Evolutionary conservation across 805 yeast genomes (phyloP), one percentile per base, ranked within the genome.

Genomic region (Saturnispora sanitii): DNA sequence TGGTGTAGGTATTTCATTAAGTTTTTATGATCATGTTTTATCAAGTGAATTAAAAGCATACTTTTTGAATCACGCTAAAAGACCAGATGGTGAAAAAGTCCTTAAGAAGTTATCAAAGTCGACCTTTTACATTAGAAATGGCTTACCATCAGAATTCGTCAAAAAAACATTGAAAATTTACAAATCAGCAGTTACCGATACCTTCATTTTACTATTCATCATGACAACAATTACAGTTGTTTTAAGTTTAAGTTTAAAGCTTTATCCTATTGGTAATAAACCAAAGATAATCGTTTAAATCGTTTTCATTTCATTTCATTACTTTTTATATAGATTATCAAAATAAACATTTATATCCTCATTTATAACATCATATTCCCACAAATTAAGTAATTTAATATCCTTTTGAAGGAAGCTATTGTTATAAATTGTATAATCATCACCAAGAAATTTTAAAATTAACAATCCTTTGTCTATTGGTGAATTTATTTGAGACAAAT

Each of bases 1-100:
- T 7, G 75, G 75, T 37, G 69, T 68, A 2, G 70, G 73, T 4
- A 51, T 67, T 4, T 54, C 67, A 2, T 50, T 70, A 29, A 61
- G 63, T 13, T 43, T 61, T 1, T 68, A 62, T 48, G 65, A 64
- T 36, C 54, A 53, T 34, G 52, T 56, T 6, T 49, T 67, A 33
- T 39, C 52, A 9, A 37, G 44, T 16, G 60, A 57, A 19, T 43
- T 70, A 19, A 53, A 60, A 48, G 48, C 45, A 12, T 66, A 53
- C 44, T 62, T 63, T 36, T 26, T 54, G 11, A 34, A 22, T 11
- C 44, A 46, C 27, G 49, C 46, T 40, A 46, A 48, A 25, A 51
- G 43, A 31, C 52, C 54, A 1, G 49, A 55, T 35, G 63, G 61
- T 5, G 25, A 40, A 19, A 33, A 33, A 6, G 47, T 58, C 28